These are phyloP conservation scores for Phaffia australis DNA, from an alignment of 768 basidiomycete genomes.

Conservation along the genomic window DNA sequence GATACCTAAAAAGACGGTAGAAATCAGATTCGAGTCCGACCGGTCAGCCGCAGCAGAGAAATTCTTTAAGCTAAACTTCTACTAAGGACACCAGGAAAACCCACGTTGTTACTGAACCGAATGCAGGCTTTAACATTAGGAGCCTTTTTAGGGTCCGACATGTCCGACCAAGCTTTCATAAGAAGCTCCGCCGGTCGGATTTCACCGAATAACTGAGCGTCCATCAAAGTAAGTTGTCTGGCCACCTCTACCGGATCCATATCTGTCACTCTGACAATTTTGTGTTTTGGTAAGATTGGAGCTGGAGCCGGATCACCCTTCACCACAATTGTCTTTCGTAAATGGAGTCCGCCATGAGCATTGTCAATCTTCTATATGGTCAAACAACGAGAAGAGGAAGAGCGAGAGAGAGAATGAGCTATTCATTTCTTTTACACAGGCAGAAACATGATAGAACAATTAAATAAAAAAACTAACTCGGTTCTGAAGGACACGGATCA, in stretches of 20 bases:
- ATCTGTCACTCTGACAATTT: constrained; percentile 47
- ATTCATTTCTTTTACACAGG: no score
- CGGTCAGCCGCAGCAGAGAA: no score
- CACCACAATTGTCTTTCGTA: constrained; percentile 48
- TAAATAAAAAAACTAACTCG: constrained; percentile 26
- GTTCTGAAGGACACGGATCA: constrained; percentile 30
- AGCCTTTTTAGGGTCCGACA: constrained; percentile 30
- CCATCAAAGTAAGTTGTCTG: constrained; percentile 83
- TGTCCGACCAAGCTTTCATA: constrained; percentile 59
- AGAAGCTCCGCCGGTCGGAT: constrained; percentile 86
- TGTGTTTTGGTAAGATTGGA: constrained; percentile 55
- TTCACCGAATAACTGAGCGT: constrained; percentile 71
- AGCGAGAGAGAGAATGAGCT: constrained; percentile 21
- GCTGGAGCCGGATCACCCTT: constrained; percentile 59
- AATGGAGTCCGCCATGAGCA: constrained; percentile 49
- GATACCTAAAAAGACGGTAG: constrained; percentile 53
- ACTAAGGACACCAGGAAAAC: constrained; percentile 29
- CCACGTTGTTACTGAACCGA: constrained; percentile 71
- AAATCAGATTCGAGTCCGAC: not conserved
- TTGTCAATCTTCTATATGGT: constrained; percentile 30
- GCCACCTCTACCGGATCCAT: constrained; percentile 83
- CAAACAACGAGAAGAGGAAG: constrained; percentile 25
- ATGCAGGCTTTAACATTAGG: constrained; percentile 79
- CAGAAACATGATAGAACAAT: not conserved
- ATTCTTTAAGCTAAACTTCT: not conserved